These are phyloP conservation scores for Hemileccinum rubropunctum DNA, from an alignment of 768 basidiomycete genomes.

Conservation along the genomic window DNA sequence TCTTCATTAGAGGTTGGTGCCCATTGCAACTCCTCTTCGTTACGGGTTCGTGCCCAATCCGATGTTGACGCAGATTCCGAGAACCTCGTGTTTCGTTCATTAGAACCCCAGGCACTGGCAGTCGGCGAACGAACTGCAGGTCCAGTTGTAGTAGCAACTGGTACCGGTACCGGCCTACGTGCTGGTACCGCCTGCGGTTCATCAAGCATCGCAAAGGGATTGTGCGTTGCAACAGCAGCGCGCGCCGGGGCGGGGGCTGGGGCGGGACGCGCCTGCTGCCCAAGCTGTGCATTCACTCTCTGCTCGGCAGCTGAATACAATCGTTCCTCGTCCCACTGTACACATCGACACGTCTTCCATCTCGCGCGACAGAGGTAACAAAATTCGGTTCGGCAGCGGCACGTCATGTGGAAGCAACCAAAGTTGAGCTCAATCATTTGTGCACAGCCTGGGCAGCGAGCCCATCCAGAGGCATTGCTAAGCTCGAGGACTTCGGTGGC, in stretches of 20 bases:
- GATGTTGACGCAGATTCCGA: no score
- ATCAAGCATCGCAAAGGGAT: background rate
- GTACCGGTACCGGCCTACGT: background rate
- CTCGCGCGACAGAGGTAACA: conserved; percentile 47
- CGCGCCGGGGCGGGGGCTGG: background rate
- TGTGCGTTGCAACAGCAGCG: background rate
- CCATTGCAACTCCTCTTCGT: no score
- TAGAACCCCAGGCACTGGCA: no score
- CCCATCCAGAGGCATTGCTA: conserved; percentile 31
- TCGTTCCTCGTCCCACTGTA: conserved; percentile 62
- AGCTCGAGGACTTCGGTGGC: conserved; percentile 27
- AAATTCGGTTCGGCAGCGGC: conserved; percentile 38
- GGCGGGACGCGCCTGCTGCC: conserved; percentile 9
- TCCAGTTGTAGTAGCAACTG: no score
- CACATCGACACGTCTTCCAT: conserved; percentile 67
- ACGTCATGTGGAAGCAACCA: conserved; percentile 44
- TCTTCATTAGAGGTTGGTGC: no score
- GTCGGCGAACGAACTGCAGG: no score
- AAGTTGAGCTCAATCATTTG: conserved; percentile 36
- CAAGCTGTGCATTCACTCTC: conserved; percentile 42
- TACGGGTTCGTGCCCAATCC: no score
- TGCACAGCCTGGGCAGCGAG: conserved; percentile 39
- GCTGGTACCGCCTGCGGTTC: background rate
- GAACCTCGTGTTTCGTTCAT: no score
- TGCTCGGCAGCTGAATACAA: conserved; percentile 40